Base-by-base conservation (phyloP, 208 protist genomes). In the Naegleria lovaniensis region DNA sequence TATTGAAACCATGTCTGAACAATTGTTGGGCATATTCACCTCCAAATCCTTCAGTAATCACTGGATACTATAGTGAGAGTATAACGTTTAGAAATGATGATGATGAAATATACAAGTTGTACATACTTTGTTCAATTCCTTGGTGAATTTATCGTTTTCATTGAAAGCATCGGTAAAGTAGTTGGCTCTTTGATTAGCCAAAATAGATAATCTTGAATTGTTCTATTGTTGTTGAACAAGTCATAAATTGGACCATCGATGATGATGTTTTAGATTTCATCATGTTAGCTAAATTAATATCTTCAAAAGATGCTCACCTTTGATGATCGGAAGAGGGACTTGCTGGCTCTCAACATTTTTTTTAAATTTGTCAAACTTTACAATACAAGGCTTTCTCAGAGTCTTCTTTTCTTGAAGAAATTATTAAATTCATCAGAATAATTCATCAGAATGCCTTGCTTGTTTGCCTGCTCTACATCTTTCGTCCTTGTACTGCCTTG, bases 1-100 rank as follows among this genome's bases (percentile, higher is more conserved):
- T 85, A 25, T 85, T 85, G 36, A 43, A 85, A 36, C 22, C 79
- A 19, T 85, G 38, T 43, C 79, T 39, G 36, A 85, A 85, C 36
- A 85, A 85, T 85, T 85, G 38, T 43, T 85, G n/a, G 22, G 79
- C 79, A 43, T 43, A 85, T 85, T 85, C 79, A 85, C 79, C 79
- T n/a, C 38, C 79, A 15, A 85, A 85, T 22, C 79, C 79, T 85
- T 85, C 79, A 25, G 38, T 43, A 85, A 85, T 85, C 11, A 43
- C 38, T 85, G 79, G 79, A 43, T 85, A 85, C n/a, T 85, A 16
- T 67, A 29, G 22, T 67, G 55, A n/a, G n/a, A n/a, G n/a, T n/a
- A n/a, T n/a, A n/a, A n/a, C n/a, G 16, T 22, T 22, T 22, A n/a
- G 13, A 16, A 75, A 75, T n/a, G 16, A n/a, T 75, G 13, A n/a